Base-by-base conservation (phyloP, 495 filamentous ascomycete genomes). In the Astrothelium macrocarpum region DNA sequence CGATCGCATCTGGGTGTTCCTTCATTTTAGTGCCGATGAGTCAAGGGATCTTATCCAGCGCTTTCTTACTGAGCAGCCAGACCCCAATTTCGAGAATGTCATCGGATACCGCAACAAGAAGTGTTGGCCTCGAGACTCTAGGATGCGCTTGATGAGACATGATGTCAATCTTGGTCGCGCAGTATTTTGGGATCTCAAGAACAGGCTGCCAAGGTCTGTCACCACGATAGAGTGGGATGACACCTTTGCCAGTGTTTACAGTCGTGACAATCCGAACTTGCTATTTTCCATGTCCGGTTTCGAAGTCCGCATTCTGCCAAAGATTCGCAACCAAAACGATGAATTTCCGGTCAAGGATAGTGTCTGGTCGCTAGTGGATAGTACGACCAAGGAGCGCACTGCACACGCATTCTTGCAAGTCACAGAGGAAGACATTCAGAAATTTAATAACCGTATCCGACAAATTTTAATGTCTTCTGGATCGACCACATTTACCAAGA, bases 181-280 rank as follows among this genome's bases (percentile, higher is more conserved):
- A 65, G 95, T 97, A 14, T 99, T 99, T 78, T 99, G 95, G 94
- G 94, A 99, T 72, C 73, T 99, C 75, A 99, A 99, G 82, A 97
- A 99, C 75, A 82, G 95, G 18, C 80, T 99, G 56, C 95, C 95
- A 18, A 82, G 95, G 64, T 95, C 91, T 26, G 85, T 99, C 46
- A 97, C 95, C 0, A 97, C 95, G 0, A 94, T 97, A 64, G 95
- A 99, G 63, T 99, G 95, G 95, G 95, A 97, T 72, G 95, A 99
- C 73, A 97, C 93, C 0, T 99, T 99, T 70, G 86, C 91, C n/a
- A 97, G 93, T 66, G 95, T 99, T 16, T 99, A 99, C 78, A 97
- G 93, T 77, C 85, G 90, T 69, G 94, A 99, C 77, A 99, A 99
- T 70, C 95, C 95, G 5, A 99, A 99, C 69, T 76, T 99, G 28